A percentile compares a stretch with the other conserved stretches of the same genome.
These are phyloP conservation scores for Aspergillus sp. DNA, from an alignment of 2,329 filamentous ascomycete species.

Conservation along the genomic window DNA sequence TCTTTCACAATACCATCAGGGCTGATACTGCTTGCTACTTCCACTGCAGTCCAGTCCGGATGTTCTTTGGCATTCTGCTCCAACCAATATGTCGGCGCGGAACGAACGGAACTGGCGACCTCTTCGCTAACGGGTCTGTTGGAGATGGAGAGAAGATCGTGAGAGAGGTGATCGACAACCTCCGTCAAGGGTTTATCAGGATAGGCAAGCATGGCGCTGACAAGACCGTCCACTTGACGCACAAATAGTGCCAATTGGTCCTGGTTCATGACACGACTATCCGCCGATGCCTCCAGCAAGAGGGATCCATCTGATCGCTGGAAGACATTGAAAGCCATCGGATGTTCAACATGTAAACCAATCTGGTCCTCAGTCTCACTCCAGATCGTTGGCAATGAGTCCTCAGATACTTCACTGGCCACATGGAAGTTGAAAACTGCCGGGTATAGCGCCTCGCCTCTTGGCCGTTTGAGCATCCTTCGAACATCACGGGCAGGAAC, in stretches of 20 bases:
- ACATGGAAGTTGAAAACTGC: conserved; percentile 35
- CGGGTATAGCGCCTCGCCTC: conserved; percentile 29
- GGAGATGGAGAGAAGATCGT: conserved; percentile 23
- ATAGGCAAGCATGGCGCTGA: conserved; percentile 25
- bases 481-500: conserved; percentile 30
- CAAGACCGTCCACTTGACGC: conserved; percentile 28
- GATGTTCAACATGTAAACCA: conserved; percentile 40
- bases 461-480: conserved; percentile 25
- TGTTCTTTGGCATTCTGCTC: conserved; percentile 23
- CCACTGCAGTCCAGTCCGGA: conserved; percentile 30
- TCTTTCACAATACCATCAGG: conserved; percentile 21
- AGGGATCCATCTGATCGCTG: conserved; percentile 19
- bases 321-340: conserved; percentile 41
- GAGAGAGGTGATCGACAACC: conserved; percentile 24
- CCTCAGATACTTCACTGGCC: conserved; percentile 3
- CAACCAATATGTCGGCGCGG: conserved; percentile 29
- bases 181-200: conserved; percentile 25
- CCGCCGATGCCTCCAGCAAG: conserved; percentile 24
- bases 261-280: conserved; percentile 23
- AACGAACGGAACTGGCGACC: conserved; percentile 16
- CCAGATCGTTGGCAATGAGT: conserved; percentile 21
- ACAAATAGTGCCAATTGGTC: conserved; percentile 30
- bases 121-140: conserved; percentile 15
- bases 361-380: conserved; percentile 29
- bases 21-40: conserved; percentile 24